Percentiles rank a stretch among this genome's conserved stretches.
phyloP scores from a whole-genome alignment of 2,329 filamentous ascomycete species.

The Penicillium paneum region DNA sequence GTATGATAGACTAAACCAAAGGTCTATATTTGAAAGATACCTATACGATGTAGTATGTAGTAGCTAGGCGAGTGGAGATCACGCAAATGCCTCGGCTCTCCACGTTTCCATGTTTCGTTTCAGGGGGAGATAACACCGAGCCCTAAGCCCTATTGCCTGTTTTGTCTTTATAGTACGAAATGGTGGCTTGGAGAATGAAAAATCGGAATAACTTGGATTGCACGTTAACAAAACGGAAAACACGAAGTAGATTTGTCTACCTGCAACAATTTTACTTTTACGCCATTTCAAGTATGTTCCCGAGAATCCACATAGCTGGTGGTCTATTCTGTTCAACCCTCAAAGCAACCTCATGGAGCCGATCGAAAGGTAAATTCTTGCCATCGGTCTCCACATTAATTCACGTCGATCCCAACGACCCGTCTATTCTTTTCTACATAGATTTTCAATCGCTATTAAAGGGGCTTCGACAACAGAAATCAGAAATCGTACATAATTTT shows the following conservation, averaged over 20 bases:
- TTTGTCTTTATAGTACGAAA: neutral
- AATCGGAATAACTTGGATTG: too few species aligned
- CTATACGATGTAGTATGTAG: neutral
- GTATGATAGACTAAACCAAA: neutral
- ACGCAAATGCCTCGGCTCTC: slow-evolving; percentile 12
- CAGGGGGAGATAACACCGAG: neutral
- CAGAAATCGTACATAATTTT: neutral
- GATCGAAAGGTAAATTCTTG: neutral
- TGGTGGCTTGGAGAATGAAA: neutral
- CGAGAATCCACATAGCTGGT: neutral
- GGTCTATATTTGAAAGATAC: too few species aligned
- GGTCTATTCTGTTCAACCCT: neutral
- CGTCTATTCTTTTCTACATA: neutral
- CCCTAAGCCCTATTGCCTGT: slow-evolving; percentile 23
- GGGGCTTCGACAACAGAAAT: neutral
- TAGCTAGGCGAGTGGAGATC: neutral
- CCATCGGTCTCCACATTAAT: slow-evolving; percentile 5
- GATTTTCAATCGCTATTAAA: neutral
- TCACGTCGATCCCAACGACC: neutral
- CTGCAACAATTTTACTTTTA: neutral
- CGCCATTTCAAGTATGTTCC: neutral
- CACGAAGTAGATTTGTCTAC: neutral
- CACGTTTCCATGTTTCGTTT: neutral
- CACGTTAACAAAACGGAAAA: neutral
- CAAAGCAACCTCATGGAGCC: neutral